phyloP scores from a whole-genome alignment of 2,329 filamentous ascomycete species.

The Tolypocladium amazonense region DNA sequence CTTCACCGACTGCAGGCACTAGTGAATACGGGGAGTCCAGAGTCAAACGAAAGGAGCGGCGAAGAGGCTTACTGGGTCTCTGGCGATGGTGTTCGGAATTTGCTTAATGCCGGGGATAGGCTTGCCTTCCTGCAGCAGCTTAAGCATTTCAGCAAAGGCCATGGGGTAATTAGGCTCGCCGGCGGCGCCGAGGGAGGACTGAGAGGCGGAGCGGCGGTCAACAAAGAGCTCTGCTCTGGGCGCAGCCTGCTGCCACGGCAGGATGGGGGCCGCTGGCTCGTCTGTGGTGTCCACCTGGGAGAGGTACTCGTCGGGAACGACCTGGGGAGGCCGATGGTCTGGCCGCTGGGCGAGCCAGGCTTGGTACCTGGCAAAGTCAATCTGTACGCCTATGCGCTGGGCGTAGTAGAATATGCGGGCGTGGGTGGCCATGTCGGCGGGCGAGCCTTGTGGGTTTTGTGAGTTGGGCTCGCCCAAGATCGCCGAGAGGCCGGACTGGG shows the following conservation, averaged over 20 bases:
- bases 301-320: constrained; percentile 23
- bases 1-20: constrained; percentile 28
- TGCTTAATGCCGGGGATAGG: constrained; percentile 80
- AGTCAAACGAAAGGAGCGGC: not conserved
- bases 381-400: constrained; percentile 34
- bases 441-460: constrained; percentile 34
- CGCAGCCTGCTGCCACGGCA: constrained; percentile 39
- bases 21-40: not conserved
- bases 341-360: constrained; percentile 40
- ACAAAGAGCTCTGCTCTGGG: constrained; percentile 36
- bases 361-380: constrained; percentile 61
- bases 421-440: constrained; percentile 48
- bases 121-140: constrained; percentile 71
- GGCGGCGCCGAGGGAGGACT: constrained; percentile 9
- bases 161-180: constrained; percentile 63
- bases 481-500: constrained; percentile 47
- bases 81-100: constrained; percentile 70
- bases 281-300: constrained; percentile 1
- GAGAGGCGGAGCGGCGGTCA: constrained; percentile 21
- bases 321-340: constrained; percentile 21
- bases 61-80: constrained; percentile 48
- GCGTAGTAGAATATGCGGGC: constrained; percentile 60
- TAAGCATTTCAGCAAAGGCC: constrained; percentile 76
- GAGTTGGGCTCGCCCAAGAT: constrained; percentile 47
- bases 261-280: constrained; percentile 6